A percentile compares a stretch with the other conserved stretches of the same genome.
Evolutionary conservation across 306 rosid genomes (phyloP).

Genomic region (Carpinus fangiana): DNA sequence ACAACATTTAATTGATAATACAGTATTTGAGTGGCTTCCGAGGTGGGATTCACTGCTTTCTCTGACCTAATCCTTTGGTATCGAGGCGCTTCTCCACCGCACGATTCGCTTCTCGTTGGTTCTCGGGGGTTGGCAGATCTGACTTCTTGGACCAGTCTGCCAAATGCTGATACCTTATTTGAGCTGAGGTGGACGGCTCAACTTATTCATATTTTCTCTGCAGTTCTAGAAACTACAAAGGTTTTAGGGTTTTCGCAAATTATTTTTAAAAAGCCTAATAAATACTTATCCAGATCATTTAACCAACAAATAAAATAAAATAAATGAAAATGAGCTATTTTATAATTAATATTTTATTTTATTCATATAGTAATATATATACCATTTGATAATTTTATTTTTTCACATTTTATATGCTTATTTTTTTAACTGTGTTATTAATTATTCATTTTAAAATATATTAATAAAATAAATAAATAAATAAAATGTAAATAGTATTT

Average conservation of each 20-base stretch:
- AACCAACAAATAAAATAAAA: background rate
- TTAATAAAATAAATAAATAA: no score
- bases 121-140: background rate
- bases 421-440: no score
- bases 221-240: background rate
- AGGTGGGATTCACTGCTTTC: background rate
- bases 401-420: no score
- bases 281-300: no score
- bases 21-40: background rate
- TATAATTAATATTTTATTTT: no score
- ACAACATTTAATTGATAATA: background rate
- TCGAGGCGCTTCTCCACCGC: background rate
- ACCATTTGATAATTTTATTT: no score
- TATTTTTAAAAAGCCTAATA: no score
- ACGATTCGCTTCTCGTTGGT: background rate
- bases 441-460: no score
- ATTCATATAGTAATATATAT: no score
- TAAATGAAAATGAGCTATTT: background rate
- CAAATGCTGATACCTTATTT: background rate
- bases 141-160: background rate
- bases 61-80: background rate
- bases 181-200: background rate
- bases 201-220: background rate
- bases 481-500: no score
- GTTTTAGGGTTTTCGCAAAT: background rate